These are phyloP conservation scores for Orbilia quercus DNA, from an alignment of 2,329 filamentous ascomycete species.

Conservation along the genomic window DNA sequence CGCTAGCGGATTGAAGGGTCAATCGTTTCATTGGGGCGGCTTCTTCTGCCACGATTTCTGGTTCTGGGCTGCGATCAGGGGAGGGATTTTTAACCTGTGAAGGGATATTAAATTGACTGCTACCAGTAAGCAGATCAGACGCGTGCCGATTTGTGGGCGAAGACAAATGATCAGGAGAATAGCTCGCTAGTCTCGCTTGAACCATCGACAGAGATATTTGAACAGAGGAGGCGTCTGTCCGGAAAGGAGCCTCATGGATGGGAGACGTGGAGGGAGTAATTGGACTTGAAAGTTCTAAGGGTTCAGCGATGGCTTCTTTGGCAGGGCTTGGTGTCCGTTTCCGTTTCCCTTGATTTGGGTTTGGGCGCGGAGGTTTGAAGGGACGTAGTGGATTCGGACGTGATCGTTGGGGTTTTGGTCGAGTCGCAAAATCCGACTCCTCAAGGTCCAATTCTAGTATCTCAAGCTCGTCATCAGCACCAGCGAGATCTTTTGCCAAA, in stretches of 20 bases:
- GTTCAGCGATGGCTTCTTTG: neutral
- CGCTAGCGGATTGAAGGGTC: constrained; percentile 43
- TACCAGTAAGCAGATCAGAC: neutral
- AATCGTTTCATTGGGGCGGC: constrained; percentile 5
- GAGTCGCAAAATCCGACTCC: constrained; percentile 30
- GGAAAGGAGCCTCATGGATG: neutral
- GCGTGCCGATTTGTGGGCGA: constrained; percentile 11
- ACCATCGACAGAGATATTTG: neutral
- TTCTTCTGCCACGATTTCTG: neutral
- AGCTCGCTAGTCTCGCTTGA: neutral
- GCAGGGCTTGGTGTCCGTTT: constrained; percentile 1
- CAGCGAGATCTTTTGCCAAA: constrained; percentile 18
- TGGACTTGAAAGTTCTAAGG: neutral
- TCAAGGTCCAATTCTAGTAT: constrained; percentile 44
- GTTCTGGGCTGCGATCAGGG: constrained; percentile 10
- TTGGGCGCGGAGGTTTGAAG: constrained; percentile 37
- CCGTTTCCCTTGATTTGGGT: neutral
- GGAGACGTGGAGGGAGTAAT: neutral
- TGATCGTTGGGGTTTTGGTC: constrained; percentile 27
- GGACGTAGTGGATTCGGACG: constrained; percentile 49
- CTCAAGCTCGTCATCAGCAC: constrained; percentile 37
- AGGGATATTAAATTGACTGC: constrained; percentile 22
- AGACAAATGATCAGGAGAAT: constrained; percentile 21
- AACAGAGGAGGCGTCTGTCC: neutral
- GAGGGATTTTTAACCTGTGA: constrained; percentile 9